Percentiles rank a stretch among this genome's conserved stretches.
Evolutionary conservation across 2,329 filamentous ascomycete species (phyloP).

Genomic region (Stagonosporopsis chrysanthemi): DNA sequence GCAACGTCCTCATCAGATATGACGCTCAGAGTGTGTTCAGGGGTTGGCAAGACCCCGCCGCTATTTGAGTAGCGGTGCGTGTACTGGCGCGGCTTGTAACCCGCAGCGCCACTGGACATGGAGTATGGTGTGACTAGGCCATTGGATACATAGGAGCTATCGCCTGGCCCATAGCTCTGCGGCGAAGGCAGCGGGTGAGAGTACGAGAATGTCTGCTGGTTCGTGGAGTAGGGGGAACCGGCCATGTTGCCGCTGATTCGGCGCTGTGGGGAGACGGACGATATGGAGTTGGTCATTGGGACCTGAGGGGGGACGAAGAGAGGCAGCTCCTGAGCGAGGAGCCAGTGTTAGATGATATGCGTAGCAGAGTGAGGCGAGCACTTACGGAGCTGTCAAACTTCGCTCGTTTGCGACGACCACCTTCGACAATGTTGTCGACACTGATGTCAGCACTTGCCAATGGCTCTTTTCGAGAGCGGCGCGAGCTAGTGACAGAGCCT

Average conservation of each 20-base stretch:
- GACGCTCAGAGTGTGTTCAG: constrained; percentile 96
- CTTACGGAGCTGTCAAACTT: constrained; percentile 98
- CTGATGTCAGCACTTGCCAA: constrained; percentile 97
- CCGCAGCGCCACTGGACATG: constrained; percentile 40
- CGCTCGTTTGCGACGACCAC: constrained; percentile 90
- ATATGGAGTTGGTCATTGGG: constrained; percentile 92
- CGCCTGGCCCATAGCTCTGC: constrained; percentile 68
- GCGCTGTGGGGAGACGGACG: constrained; percentile 92
- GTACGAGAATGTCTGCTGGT: constrained; percentile 81
- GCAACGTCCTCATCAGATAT: constrained; percentile 99
- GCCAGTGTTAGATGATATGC: constrained; percentile 33
- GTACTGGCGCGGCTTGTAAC: constrained; percentile 50
- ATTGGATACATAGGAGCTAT: constrained; percentile 45
- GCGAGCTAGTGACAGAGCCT: constrained; percentile 73
- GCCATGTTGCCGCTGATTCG: constrained; percentile 76
- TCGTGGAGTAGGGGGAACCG: constrained; percentile 76
- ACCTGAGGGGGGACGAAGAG: constrained; percentile 84
- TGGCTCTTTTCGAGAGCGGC: constrained; percentile 80
- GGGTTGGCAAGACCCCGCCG: constrained; percentile 79
- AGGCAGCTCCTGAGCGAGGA: constrained; percentile 78
- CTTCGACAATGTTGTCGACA: constrained; percentile 97
- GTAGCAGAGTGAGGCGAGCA: constrained; percentile 33
- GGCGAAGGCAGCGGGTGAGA: constrained; percentile 82
- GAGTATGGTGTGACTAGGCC: constrained; percentile 49
- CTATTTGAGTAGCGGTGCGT: constrained; percentile 53